These are phyloP conservation scores for Penicillium capsulatum DNA, from an alignment of 2,329 filamentous ascomycete genomes.

Conservation along the genomic window DNA sequence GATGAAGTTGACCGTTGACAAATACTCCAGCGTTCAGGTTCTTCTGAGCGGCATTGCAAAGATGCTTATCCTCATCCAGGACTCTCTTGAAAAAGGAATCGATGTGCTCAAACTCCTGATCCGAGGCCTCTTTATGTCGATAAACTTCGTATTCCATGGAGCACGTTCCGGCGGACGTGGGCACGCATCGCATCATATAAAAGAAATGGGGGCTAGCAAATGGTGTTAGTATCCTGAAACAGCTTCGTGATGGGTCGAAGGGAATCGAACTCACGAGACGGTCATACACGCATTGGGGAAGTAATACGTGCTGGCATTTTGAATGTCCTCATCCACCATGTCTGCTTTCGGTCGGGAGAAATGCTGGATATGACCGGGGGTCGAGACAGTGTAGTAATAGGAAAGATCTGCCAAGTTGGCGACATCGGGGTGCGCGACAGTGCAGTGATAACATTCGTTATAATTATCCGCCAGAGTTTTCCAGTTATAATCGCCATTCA, in stretches of 20 bases:
- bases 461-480: constrained; percentile 20
- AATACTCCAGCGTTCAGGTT: constrained; percentile 60
- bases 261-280: constrained; percentile 27
- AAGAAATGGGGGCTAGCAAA: constrained; percentile 52
- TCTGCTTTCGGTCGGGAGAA: constrained; percentile 44
- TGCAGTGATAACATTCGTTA: constrained; percentile 51
- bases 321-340: constrained; percentile 47
- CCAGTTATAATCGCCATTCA: constrained; percentile 20
- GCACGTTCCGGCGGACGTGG: constrained; percentile 48
- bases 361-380: constrained; percentile 50
- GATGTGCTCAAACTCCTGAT: constrained; percentile 56
- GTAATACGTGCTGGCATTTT: constrained; percentile 32
- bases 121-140: constrained; percentile 55
- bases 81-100: constrained; percentile 60
- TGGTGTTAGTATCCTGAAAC: not conserved
- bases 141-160: constrained; percentile 62
- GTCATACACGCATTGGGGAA: constrained; percentile 36
- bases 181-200: constrained; percentile 61
- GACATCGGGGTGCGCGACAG: constrained; percentile 26
- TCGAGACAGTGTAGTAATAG: constrained; percentile 52
- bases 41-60: constrained; percentile 56
- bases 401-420: constrained; percentile 51
- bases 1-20: constrained; percentile 60
- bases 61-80: constrained; percentile 60
- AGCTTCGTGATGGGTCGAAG: not conserved